Base-by-base conservation (phyloP, 768 basidiomycete genomes). In the Nidularia pulvinata region DNA sequence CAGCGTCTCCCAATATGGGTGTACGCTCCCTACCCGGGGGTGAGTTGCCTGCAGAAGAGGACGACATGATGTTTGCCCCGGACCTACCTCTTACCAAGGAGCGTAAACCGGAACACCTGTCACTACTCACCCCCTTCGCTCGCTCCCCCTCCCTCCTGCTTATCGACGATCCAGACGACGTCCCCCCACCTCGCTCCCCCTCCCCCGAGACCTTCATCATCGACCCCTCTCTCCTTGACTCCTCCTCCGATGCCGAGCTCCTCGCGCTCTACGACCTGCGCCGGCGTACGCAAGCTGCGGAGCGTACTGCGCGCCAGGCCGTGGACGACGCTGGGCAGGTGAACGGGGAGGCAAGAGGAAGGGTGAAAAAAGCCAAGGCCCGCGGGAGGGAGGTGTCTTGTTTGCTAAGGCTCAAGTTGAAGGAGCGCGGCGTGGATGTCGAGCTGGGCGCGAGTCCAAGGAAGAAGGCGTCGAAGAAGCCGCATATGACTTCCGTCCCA, bases 401-500 rank as follows among this genome's bases (percentile, higher is more conserved):
- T 34, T 69, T 87, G 55, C 65, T 88, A 56, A 72, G 82, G 59
- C 62, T 86, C 56, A 87, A 86, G 67, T 60, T 83, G 56, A 70
- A 54, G 10, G 62, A 61, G 50, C 50, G 25, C 19, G 54, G 53
- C 22, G 36, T 33, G 16, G 34, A 53, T 51, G 16, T 37, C 33
- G 46, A 48, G 52, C 5, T 51, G 50, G 47, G 13, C 44, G 10
- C 9, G 22, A 9, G 19, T 46, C 45, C 45, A 22, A 54, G 13
- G 45, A 37, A 30, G 45, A 52, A 39, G 48, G 16, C 33, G 45
- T 11, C 54, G 25, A 55, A 56, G 33, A 65, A 61, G 51, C 57
- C 60, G n/a, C 58, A 54, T 47, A 64, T 69, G n/a, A 64, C 62
- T 7, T 70, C 64, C 48, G 71, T 74, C 64, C 65, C 63, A 19